Conservation (phyloP, 2,329 filamentous ascomycete genomes). For the Tympanopsis confertula region DNA sequence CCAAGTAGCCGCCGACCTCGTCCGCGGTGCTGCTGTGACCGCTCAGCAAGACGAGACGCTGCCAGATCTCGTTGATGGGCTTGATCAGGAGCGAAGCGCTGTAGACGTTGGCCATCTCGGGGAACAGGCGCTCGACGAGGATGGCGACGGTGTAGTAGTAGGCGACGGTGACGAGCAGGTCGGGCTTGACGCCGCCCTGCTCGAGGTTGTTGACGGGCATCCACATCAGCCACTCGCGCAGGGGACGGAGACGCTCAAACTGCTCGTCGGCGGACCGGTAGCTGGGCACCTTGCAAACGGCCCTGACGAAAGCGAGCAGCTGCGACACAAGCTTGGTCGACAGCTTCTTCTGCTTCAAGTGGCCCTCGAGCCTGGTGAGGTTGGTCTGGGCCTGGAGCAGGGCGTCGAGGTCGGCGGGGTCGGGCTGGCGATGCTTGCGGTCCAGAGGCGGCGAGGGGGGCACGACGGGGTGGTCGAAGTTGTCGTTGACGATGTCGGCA, state of each 20-base stretch:
- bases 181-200: slow-evolving; percentile 63
- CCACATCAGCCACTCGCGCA: slow-evolving; percentile 93
- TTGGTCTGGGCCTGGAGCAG: slow-evolving; percentile 57
- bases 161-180: slow-evolving; percentile 70
- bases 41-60: slow-evolving; percentile 60
- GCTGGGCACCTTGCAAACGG: slow-evolving; percentile 59
- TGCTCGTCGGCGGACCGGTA: slow-evolving; percentile 67
- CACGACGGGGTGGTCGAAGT: slow-evolving; percentile 60
- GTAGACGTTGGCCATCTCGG: slow-evolving; percentile 81
- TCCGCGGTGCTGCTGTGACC: slow-evolving; percentile 42
- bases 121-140: slow-evolving; percentile 80
- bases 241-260: slow-evolving; percentile 77
- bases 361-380: slow-evolving; percentile 55
- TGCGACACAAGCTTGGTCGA: slow-evolving; percentile 59
- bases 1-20: slow-evolving; percentile 48
- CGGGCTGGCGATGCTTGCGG: slow-evolving; percentile 48
- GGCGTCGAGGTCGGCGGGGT: slow-evolving; percentile 59
- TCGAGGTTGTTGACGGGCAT: slow-evolving; percentile 76
- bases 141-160: slow-evolving; percentile 86
- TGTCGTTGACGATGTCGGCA: slow-evolving; percentile 69
- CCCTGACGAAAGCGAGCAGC: slow-evolving; percentile 61
- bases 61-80: slow-evolving; percentile 78
- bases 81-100: slow-evolving; percentile 69
- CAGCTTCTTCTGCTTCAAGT: slow-evolving; percentile 58
- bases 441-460: slow-evolving; percentile 50